Base-by-base conservation (phyloP, 1,284 basidiomycete species). In the Fomitopsis schrenkii region DNA sequence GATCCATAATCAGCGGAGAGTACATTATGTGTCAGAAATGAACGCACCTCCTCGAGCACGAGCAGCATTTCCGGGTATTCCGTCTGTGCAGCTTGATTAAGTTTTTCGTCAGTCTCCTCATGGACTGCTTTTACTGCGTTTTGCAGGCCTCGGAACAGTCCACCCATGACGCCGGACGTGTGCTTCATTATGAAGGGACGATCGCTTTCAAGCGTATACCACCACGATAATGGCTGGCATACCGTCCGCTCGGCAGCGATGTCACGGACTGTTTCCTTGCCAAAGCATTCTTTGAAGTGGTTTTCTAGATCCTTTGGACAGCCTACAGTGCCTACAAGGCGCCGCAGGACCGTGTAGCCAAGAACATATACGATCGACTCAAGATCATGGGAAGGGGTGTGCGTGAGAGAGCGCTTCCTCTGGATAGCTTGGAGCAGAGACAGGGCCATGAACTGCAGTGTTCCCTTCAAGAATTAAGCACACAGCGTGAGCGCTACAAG, bases 401-500 rank as follows among this genome's bases (percentile, higher is more conserved):
- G 55, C 15, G 8, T 1, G 5, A 56, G 3, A 17, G 7, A 12
- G 5, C 10, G 3, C 14, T 28, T 6, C 8, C 1, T 36, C 4
- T 22, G 14, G 6, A 55, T 9, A 7, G 55, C 40, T 26, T 9
- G 6, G 3, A 56, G 30, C n/a, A 56, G 19, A 2, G 41, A 3
- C 1, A 44, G n/a, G 22, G 55, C 55, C 55, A 56, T 56, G 55
- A 56, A 56, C 26, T 56, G 55, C 10, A 56, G 14, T 44, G 55
- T 56, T 33, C 40, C 55, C 55, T 56, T 22, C 22, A 22, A 44
- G 1, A 1, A 15, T 17, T 2, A 17, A 10, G 15, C 12, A 28
- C 1, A 7, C 14, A 9, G 35, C 7, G 1, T 28, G 15, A 30
- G 28, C 8, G 4, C 38, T 0, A 3, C 30, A 5, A 33, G 1